Evolutionary conservation across 2,329 filamentous ascomycete genomes (phyloP), one percentile per base, ranked within the genome.

Genomic region (Chlorencoelia australis): DNA sequence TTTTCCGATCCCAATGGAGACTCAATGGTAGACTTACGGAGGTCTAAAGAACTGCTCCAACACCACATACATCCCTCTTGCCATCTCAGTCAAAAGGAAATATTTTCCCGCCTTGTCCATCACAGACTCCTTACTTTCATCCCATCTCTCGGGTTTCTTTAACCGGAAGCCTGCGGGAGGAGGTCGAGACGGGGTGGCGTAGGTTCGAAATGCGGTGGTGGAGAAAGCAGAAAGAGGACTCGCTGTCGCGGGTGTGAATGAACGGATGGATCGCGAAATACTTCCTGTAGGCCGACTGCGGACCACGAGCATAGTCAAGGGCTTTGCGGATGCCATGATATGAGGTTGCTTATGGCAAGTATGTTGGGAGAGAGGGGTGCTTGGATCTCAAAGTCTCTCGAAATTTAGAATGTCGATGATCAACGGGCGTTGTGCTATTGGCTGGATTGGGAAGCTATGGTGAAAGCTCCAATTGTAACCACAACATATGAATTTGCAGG

Each of bases 31-130:
- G 17, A 87, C 87, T 73, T 73, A 96, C 83, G 91, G 88, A 66
- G 89, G 86, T 63, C 91, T 73, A 71, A 98, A 96, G 75, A 82
- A 98, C 69, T 98, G 89, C 74, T 98, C 91, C 59, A 98, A 60
- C 63, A 91, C 77, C 50, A 98, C 79, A 59, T 95, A 98, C 91
- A 98, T 96, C 63, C 91, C 91, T 58, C 91, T 79, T 61, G 85
- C 73, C 82, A 96, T 91, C 72, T 98, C 91, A 36, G 83, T 79
- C 71, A 96, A 68, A 59, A 98, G 73, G 67, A 98, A 98, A 71
- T 87, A 96, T 60, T 88, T 91, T 52, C 84, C 87, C 46, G 86
- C 71, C 61, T 80, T 82, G 65, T 95, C 86, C 51, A 93, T 66
- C 22, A 82, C 75, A 47, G 71, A 76, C 59, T 94, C 86, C 45